Evolutionary conservation across 1,284 basidiomycete species (phyloP), one percentile per base, ranked within the genome.

Genomic region (Abortiporus biennis): DNA sequence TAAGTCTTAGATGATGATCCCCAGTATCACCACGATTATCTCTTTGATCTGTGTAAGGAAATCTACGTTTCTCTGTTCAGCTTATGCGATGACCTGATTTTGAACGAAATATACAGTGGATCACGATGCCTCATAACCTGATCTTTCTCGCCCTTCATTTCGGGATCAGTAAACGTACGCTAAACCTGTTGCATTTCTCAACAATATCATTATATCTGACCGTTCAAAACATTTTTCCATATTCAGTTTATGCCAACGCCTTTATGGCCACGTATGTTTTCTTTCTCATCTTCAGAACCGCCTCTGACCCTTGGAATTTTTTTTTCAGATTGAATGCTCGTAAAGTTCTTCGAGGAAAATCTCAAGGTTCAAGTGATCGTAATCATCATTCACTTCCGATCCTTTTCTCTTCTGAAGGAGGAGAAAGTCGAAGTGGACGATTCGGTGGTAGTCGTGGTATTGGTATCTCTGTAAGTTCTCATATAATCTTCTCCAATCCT

Each of bases 111-210:
- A 27, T 22, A 1, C 47, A 72, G 71, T 72, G 71, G 71, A 49
- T 73, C n/a, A 43, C 58, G 1, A 74, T 73, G 69, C 62, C 65
- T 2, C 43, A 59, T 31, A 74, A 70, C 44, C 56, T 74, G 4
- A 51, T 73, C 8, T 73, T 72, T 45, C 59, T 74, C 50, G 71
- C 66, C 6, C 52, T 74, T 23, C 70, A 73, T 48, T 73, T 74
- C 45, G 57, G 67, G 16, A 70, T 73, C 40, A 63, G 65, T 47
- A 74, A 73, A 51, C 46, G 71, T 74, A 31, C 38, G 58, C 52
- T 11, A 9, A 6, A 13, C 12, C 15, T n/a, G n/a, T 16, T n/a
- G n/a, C n/a, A n/a, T n/a, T n/a, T n/a, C n/a, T n/a, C n/a, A n/a
- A n/a, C n/a, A n/a, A n/a, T n/a, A n/a, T n/a, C n/a, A n/a, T n/a